A percentile compares a stretch with the other conserved stretches of the same genome.
Conservation (phyloP, 805 yeast genomes). For the Candida chauliodis region DNA sequence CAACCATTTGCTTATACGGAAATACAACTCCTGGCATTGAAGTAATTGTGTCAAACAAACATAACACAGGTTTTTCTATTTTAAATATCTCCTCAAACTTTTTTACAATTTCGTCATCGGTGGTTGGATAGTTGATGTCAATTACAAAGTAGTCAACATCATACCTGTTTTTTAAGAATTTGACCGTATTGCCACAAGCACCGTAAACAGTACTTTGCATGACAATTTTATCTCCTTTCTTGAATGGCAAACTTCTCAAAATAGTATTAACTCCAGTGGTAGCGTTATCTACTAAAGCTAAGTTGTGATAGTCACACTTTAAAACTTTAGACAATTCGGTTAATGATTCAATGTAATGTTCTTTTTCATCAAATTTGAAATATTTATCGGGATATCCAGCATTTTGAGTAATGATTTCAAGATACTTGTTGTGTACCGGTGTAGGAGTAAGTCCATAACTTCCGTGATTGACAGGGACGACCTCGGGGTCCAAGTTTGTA, state of each 20-base stretch:
- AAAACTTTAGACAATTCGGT: constrained; percentile 36
- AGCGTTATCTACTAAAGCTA: constrained; percentile 58
- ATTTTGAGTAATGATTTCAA: constrained; percentile 21
- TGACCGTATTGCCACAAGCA: constrained; percentile 51
- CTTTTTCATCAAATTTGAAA: constrained; percentile 14
- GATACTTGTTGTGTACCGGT: constrained; percentile 39
- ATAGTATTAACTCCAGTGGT: constrained; percentile 58
- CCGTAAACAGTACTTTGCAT: constrained; percentile 49
- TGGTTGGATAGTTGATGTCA: constrained; percentile 41
- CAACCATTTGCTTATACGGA: constrained; percentile 51
- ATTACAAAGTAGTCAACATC: constrained; percentile 33
- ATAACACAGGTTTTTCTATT: constrained; percentile 29
- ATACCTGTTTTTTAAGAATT: constrained; percentile 31
- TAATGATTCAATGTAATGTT: constrained; percentile 29
- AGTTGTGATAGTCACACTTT: constrained; percentile 42
- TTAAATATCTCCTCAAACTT: constrained; percentile 21
- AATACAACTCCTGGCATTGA: constrained; percentile 62
- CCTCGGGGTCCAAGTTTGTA: constrained; percentile 33
- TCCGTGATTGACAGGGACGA: constrained; percentile 58
- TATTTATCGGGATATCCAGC: constrained; percentile 47
- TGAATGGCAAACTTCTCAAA: constrained; percentile 50
- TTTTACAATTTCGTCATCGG: constrained; percentile 29
- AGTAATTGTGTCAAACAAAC: constrained; percentile 54
- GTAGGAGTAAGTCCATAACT: constrained; percentile 58
- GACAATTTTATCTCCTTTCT: constrained; percentile 50